Percentiles rank a stretch among this genome's conserved stretches.
These are phyloP conservation scores for Lyophyllum semitale DNA, from an alignment of 768 basidiomycete genomes.

Conservation along the genomic window DNA sequence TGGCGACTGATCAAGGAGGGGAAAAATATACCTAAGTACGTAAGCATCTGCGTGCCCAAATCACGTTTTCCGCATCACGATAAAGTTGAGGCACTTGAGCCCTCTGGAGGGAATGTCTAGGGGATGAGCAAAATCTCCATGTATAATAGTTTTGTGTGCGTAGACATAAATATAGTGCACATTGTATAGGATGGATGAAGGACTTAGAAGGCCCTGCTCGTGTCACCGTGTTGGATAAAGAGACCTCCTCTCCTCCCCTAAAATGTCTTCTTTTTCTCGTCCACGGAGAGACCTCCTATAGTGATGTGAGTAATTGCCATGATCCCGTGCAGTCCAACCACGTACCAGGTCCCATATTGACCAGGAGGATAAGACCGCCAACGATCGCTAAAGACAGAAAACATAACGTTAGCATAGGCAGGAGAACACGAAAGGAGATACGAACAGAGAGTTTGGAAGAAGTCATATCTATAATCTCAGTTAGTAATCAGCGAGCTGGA, in stretches of 20 bases:
- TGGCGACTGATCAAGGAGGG: not conserved
- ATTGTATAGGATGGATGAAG: constrained; percentile 12
- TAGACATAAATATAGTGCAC: constrained; percentile 21
- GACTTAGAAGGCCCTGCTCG: constrained; percentile 6
- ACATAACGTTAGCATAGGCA: constrained; percentile 5
- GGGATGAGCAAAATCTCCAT: constrained; percentile 7
- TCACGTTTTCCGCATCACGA: constrained; percentile 7
- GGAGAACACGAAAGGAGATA: constrained; percentile 10
- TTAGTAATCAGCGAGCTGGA: constrained; percentile 18
- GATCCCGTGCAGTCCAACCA: constrained; percentile 10
- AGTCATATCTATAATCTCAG: constrained; percentile 75
- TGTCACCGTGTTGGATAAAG: constrained; percentile 3
- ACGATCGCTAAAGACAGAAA: constrained; percentile 66
- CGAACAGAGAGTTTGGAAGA: constrained; percentile 93
- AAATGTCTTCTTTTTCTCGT: constrained; percentile 98
- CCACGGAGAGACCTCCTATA: constrained; percentile 89
- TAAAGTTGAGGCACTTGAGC: no score
- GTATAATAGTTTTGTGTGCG: constrained; percentile 19
- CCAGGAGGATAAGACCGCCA: constrained; percentile 93
- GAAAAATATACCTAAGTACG: constrained; percentile 7
- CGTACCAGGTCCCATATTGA: constrained; percentile 96
- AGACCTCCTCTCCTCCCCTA: constrained; percentile 29
- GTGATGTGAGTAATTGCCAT: constrained; percentile 11
- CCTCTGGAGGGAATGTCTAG: no score
- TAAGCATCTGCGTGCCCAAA: no score